Evolutionary conservation across 148 eudicot species (phyloP), one percentile per base, ranked within the genome.

Genomic region (Chenopodium berlandieri): DNA sequence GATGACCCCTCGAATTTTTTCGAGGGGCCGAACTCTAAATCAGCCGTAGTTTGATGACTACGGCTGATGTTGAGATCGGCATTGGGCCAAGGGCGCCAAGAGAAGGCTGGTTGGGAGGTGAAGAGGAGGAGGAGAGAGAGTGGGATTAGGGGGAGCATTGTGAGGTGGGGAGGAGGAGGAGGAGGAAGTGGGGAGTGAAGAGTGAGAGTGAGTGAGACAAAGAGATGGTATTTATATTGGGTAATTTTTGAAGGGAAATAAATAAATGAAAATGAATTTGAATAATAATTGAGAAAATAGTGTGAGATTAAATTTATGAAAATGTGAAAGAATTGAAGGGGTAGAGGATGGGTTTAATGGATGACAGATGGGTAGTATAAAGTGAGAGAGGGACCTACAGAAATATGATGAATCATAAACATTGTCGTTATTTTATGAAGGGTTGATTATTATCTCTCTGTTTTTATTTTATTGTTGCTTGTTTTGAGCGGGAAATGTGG

Each of bases 1-100:
- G 98, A 92, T 0, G 98, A 93, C 40, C 97, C 96, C 62, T 95
- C 98, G 81, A 78, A 93, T 73, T 90, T 91, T 63, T 92, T 92
- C 7, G 92, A 91, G 47, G 84, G 79, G 6, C 86, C 89, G 79
- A 87, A 86, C 79, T 86, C 13, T 62, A 86, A 71, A 3, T 84
- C 83, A 62, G 90, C 78, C 73, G 78, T 52, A 37, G 40, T 37
- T 0, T 0, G 0, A 37, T 37, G 40, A n/a, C 75, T 82, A 82
- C 14, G 71, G 44, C 47, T 75, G 34, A 46, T 7, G 70, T 48
- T 37, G 16, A 56, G 17, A 4, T 17, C 1, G 40, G 81, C 25
- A 5, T 78, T 78, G 12, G 94, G 96, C 95, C 94, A 92, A 12
- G 95, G 97, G 4, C 97, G 97, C 90, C 89, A 94, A 10, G 73